Evolutionary conservation across 2,329 filamentous ascomycete genomes (phyloP).

Genomic region (Neonectria punicea): DNA sequence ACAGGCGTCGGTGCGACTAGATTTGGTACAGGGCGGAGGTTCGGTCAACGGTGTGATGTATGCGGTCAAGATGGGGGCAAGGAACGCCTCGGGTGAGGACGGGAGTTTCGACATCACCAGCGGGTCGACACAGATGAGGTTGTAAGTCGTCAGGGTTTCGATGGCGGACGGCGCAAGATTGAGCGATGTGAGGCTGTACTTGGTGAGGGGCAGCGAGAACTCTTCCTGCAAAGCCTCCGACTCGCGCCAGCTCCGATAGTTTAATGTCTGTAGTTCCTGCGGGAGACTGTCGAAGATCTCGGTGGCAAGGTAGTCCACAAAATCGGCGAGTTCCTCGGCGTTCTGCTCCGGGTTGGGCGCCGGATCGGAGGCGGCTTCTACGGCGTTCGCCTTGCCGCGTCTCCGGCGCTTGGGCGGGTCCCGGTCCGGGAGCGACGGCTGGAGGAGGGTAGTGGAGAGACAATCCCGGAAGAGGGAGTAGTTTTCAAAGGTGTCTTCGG

Average conservation of each 20-base stretch:
- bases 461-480: slow-evolving; percentile 77
- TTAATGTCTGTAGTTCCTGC: slow-evolving; percentile 66
- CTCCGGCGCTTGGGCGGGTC: slow-evolving; percentile 59
- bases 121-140: slow-evolving; percentile 61
- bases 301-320: slow-evolving; percentile 80
- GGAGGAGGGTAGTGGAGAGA: slow-evolving; percentile 75
- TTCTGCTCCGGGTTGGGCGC: slow-evolving; percentile 42
- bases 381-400: slow-evolving; percentile 36
- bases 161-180: slow-evolving; percentile 63
- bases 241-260: slow-evolving; percentile 64
- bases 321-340: slow-evolving; percentile 79
- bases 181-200: slow-evolving; percentile 62
- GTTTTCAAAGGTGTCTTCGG: slow-evolving; percentile 43
- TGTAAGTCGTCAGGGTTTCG: slow-evolving; percentile 76
- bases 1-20: slow-evolving; percentile 69
- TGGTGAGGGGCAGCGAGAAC: slow-evolving; percentile 69
- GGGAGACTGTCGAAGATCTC: slow-evolving; percentile 77
- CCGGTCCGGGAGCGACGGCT: slow-evolving; percentile 60
- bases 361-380: slow-evolving; percentile 26
- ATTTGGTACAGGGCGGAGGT: slow-evolving; percentile 71
- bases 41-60: slow-evolving; percentile 70
- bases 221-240: slow-evolving; percentile 57
- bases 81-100: slow-evolving; percentile 61
- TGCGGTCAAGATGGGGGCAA: slow-evolving; percentile 69
- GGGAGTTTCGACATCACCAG: slow-evolving; percentile 48